Conservation (phyloP, 2,329 filamentous ascomycete genomes). For the Fusarium vanettenii region DNA sequence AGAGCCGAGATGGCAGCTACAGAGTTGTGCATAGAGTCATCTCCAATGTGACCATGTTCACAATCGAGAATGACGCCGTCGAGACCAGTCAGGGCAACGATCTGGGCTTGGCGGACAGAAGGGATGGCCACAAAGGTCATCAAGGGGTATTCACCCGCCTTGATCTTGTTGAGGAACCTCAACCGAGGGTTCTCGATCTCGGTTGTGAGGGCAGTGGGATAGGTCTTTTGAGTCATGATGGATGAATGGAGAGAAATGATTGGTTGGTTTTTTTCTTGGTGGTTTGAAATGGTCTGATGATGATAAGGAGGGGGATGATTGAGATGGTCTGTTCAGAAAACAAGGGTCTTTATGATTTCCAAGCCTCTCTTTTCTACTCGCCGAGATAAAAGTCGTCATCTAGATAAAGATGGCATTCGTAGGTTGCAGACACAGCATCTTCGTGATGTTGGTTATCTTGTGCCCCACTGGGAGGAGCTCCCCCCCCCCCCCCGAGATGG, state of each 20-base stretch:
- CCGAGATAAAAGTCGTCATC: not conserved
- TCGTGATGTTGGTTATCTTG: not conserved
- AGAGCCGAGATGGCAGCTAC: slow-evolving; percentile 15
- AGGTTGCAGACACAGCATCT: not conserved
- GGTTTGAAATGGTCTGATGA: not conserved
- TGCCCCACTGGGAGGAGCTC: slow-evolving; percentile 25
- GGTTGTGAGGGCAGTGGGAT: slow-evolving; percentile 36
- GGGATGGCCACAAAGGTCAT: slow-evolving; percentile 63
- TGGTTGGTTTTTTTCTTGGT: not conserved
- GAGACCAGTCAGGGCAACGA: slow-evolving; percentile 60
- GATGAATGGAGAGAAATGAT: not conserved
- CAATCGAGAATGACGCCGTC: slow-evolving; percentile 62
- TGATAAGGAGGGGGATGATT: not conserved
- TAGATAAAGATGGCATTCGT: not conserved
- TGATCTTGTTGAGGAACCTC: slow-evolving; percentile 57
- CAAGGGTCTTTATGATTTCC: not conserved
- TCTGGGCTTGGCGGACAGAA: slow-evolving; percentile 59
- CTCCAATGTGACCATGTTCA: slow-evolving; percentile 31
- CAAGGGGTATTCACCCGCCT: slow-evolving; percentile 52
- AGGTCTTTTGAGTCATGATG: slow-evolving; percentile 18
- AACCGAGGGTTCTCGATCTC: slow-evolving; percentile 54
- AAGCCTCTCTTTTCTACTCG: not conserved
- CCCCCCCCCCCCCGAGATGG: not conserved
- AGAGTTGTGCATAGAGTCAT: slow-evolving; percentile 19
- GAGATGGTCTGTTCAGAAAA: not conserved